Base-by-base conservation (phyloP, 495 filamentous ascomycete species). In the Entonaema liquescens region DNA sequence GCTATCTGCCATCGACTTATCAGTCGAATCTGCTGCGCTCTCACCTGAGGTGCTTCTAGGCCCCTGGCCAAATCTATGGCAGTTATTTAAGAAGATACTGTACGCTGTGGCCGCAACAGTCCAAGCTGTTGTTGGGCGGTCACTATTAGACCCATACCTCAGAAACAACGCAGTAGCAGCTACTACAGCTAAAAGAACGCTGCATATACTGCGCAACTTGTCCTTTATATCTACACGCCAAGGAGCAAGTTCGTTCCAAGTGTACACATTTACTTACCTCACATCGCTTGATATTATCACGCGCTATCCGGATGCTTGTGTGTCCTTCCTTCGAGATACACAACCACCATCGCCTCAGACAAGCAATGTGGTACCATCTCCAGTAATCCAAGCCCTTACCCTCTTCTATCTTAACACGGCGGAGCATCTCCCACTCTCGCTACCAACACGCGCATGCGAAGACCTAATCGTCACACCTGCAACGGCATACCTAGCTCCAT, bases 361-460 rank as follows among this genome's bases (percentile, higher is more conserved):
- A 26, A 87, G 88, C 26, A 81, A 82, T 26, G 91, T 61, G 4
- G 49, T 97, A 23, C 93, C 95, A 0, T 72, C 80, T 0, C 91
- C 94, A 1, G 82, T 96, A 15, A 89, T 95, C 71, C 84, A 93
- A 52, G 93, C 88, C 68, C 82, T 93, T 11, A 92, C 97, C 78
- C 88, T 97, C 58, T 99, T 91, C 84, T 98, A 97, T 79, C 87
- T 99, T 47, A 97, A 97, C 76, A 89, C 88, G 2, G 88, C 90
- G 12, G 95, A 99, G 75, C 93, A 97, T 74, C 91, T 98, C 74
- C 90, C 92, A 0, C 79, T 92, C 19, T 79, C 89, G 19, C 79
- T 98, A 7, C 80, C 91, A 0, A 84, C 90, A 2, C 74, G 82
- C 8, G 83, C 85, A 19, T 91, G 87, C 74, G 92, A 97, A 69